Percentiles rank a stretch among this genome's conserved stretches.
Conservation (phyloP, 192 early-diverging fungal species). For the Coemansia javaensis region DNA sequence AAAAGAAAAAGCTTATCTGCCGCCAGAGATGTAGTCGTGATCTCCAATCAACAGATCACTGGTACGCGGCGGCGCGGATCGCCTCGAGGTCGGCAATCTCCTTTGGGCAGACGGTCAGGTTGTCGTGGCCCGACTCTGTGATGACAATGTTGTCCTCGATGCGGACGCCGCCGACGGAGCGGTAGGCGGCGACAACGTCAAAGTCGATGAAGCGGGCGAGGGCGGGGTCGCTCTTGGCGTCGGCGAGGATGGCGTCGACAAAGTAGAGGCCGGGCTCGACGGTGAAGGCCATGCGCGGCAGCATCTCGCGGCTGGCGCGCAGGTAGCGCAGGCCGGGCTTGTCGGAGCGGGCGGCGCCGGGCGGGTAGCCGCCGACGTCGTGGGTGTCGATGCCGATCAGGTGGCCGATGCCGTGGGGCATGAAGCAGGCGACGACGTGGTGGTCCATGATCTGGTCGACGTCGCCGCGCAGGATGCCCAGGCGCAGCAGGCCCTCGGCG, state of each 20-base stretch:
- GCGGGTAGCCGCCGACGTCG: constrained; percentile 73
- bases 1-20: background rate
- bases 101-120: constrained; percentile 81
- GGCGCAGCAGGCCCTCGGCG: constrained; percentile 47
- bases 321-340: constrained; percentile 69
- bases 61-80: constrained; percentile 22
- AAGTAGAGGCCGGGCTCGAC: constrained; percentile 95
- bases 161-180: constrained; percentile 83
- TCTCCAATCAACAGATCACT: background rate
- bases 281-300: constrained; percentile 80
- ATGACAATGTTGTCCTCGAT: constrained; percentile 90
- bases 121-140: constrained; percentile 68
- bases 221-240: constrained; percentile 55
- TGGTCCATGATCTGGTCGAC: constrained; percentile 56
- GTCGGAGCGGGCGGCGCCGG: constrained; percentile 63
- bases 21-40: background rate
- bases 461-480: constrained; percentile 69
- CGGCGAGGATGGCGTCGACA: constrained; percentile 71
- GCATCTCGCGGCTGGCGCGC: constrained; percentile 68
- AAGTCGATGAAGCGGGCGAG: constrained; percentile 62
- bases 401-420: constrained; percentile 91
- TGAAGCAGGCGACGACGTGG: constrained; percentile 73
- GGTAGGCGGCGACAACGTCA: constrained; percentile 62
- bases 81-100: constrained; percentile 68
- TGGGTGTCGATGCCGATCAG: constrained; percentile 87